Evolutionary conservation across 495 filamentous ascomycete species (phyloP), one percentile per base, ranked within the genome.

Genomic region (Talaromyces thailandensis): DNA sequence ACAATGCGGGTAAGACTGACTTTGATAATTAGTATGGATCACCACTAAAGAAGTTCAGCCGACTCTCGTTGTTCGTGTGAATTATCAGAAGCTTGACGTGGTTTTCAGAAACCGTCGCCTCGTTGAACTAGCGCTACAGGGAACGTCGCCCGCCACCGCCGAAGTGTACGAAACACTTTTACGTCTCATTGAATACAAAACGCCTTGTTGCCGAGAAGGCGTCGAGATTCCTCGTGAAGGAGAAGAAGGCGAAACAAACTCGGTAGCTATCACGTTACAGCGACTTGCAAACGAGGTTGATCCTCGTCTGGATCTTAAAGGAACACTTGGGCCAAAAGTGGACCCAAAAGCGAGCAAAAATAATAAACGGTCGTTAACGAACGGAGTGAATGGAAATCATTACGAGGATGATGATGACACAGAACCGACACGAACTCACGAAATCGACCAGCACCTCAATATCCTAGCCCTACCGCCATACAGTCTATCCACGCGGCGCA

Each of bases 81-180:
- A 96, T 71, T 88, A 91, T 69, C 88, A 90, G 37, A 96, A 93
- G 68, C 87, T 91, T 51, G 79, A 85, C 4, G 89, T 98, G 14
- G 80, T 88, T 18, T 81, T 95, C 60, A 90, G 94, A 59, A 96
- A 88, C 64, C 79, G 83, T 57, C 85, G 85, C 24, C 86, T 98
- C 31, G 83, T 88, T 43, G 65, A 83, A 80, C 65, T 82, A 75
- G 66, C 79, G 84, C 63, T 87, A 86, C 57, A 78, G 79, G 63
- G 84, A 73, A 69, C 75, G 12, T 72, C 75, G 23, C 45, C 69
- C 0, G 68, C 66, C 0, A 92, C 93, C 0, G 81, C 84, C 3
- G 79, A 86, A 55, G 83, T 97, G 21, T 98, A 96, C 65, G 82
- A 81, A 25, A 81, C 83, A 28, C 76, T 96, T 23, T 82, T 98